Evolutionary conservation across 352 stramenopile genomes (phyloP), one percentile per base, ranked within the genome.

Genomic region (Phytophthora syringae): DNA sequence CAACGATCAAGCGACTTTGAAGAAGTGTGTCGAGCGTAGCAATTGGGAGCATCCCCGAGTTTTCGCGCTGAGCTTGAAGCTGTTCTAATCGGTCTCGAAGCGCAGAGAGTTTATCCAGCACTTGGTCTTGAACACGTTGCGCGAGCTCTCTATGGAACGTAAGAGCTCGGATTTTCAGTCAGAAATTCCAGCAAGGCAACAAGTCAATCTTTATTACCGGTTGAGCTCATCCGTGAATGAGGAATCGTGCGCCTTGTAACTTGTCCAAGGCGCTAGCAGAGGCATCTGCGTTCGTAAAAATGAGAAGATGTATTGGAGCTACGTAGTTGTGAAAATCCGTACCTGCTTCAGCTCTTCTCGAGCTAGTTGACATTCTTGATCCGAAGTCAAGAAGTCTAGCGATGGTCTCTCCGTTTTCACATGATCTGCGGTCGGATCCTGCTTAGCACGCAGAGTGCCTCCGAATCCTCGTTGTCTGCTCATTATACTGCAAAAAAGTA

Each of bases 1-100:
- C 79, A 42, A 93, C 81, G 7, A 88, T 63, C 7, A 93, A 54
- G 1, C 70, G 78, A 30, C 62, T 86, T 16, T 91, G 79, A 0
- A 91, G 65, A 9, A 90, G 53, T n/a, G 78, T 80, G 2, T 61
- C 55, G 5, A 68, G 73, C 5, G 82, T 82, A 15, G 57, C 55
- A 12, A 64, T 70, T 4, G 77, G 74, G 15, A 91, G 58, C 0
- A 92, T 62, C 4, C 82, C 83, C 0, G 66, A 66, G 7, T 67
- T 60, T 36, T 90, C 74, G 13, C 80, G 79, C 24, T 77, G 64
- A 1, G 69, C 43, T 51, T 82, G 67, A 12, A 87, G 62, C 16
- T 69, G 79, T 59, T 83, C 64, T 1, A 92, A 54, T 2, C 81
- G 67, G 24, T 69, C 32, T 24, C 81, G 81, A 40, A 82, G 75